Conservation (phyloP, 2,329 filamentous ascomycete species). For the Fusarium brachygibbosum region DNA sequence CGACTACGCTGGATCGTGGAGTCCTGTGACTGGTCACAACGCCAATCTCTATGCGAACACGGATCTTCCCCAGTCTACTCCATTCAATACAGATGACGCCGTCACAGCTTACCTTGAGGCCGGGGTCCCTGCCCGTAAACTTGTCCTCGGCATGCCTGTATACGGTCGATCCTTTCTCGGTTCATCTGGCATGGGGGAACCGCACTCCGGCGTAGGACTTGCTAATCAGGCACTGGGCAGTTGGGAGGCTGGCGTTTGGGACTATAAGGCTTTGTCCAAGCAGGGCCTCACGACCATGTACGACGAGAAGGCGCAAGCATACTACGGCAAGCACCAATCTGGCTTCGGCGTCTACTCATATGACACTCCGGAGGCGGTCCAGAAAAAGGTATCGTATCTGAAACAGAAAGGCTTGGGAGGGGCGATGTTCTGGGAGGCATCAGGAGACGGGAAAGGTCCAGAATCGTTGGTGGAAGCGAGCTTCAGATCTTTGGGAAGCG, state of each 20-base stretch:
- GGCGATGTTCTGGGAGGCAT: conserved; percentile 92
- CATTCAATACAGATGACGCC: conserved; percentile 75
- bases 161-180: conserved; percentile 78
- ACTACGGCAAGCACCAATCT: conserved; percentile 75
- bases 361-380: conserved; percentile 72
- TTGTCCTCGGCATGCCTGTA: conserved; percentile 82
- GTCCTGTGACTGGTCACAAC: conserved; percentile 71
- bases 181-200: conserved; percentile 37
- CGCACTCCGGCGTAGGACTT: conserved; percentile 68
- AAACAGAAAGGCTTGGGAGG: conserved; percentile 72
- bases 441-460: conserved; percentile 71
- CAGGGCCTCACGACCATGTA: conserved; percentile 68
- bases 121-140: conserved; percentile 73
- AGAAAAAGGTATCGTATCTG: conserved; percentile 74
- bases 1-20: conserved; percentile 79
- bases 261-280: conserved; percentile 82
- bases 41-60: conserved; percentile 74
- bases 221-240: conserved; percentile 59
- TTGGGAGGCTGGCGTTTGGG: conserved; percentile 81
- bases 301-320: conserved; percentile 70
- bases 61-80: conserved; percentile 69
- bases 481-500: conserved; percentile 55
- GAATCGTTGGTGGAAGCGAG: conserved; percentile 70
- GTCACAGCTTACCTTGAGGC: conserved; percentile 72
- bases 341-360: conserved; percentile 77